Evolutionary conservation across 495 filamentous ascomycete species (phyloP), one percentile per base, ranked within the genome.

Genomic region (Neohortaea acidophila): DNA sequence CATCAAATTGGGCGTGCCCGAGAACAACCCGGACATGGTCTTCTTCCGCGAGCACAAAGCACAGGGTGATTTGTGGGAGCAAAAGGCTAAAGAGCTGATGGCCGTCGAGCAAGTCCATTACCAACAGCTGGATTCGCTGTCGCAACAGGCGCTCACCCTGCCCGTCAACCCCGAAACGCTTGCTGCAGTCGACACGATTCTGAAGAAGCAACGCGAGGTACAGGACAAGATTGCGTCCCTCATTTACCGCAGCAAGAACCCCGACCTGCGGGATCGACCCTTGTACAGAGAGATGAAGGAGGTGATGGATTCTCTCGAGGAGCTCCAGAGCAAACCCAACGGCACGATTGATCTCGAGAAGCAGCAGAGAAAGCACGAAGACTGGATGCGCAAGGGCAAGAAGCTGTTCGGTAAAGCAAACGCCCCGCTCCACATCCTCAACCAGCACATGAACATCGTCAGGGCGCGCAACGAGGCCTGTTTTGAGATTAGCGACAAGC

Each of bases 331-430:
- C 51, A 92, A 94, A 51, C 89, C 89, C 0, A 68, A 66, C 20
- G 89, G 89, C 3, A 91, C 87, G 0, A 67, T 91, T 31, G 89
- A 99, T 55, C 67, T 99, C 17, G 89, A 99, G 53, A 84, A 83
- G 48, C 84, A 94, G 54, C 82, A 92, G 56, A 92, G 86, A 54
- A 77, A 83, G 10, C 89, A 99, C 48, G 89, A 96, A 51, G 91
- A 99, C 55, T 99, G 89, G 89, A 99, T 99, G 89, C 67, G 89
- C 28, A 82, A 85, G 49, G 89, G 89, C 21, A 99, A 99, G 62
- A 96, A 96, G 60, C 63, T 99, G 0, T 99, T 99, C 49, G 91
- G 91, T 25, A 99, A 99, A 59, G 86, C 91, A 2, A 99, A 99
- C 56, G 89, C 89, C 2, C 89, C 89, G 9, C 59, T 99, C 21